Conservation (phyloP, 2,329 filamentous ascomycete species). For the Xylaria sp. region DNA sequence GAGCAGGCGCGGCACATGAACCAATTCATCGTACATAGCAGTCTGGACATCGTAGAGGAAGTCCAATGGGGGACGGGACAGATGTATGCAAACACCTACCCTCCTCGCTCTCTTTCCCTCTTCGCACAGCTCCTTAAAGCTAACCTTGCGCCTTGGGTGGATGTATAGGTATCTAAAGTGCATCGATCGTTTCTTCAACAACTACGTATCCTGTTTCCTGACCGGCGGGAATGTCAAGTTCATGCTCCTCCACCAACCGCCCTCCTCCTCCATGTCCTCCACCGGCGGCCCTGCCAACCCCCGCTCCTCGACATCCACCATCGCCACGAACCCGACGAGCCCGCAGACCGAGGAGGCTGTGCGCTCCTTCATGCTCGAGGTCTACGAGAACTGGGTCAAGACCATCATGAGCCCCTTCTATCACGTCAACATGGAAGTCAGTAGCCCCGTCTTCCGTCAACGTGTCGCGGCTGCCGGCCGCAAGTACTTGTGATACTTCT, state of each 20-base stretch:
- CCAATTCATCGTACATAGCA: conserved; percentile 95
- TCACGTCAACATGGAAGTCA: conserved; percentile 82
- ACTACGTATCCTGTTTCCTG: conserved; percentile 93
- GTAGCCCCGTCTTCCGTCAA: conserved; percentile 84
- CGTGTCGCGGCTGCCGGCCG: conserved; percentile 87
- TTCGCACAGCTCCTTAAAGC: background rate
- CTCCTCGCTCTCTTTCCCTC: background rate
- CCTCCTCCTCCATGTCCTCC: conserved; percentile 74
- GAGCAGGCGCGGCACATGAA: conserved; percentile 93
- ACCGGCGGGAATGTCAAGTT: conserved; percentile 94
- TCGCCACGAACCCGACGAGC: conserved; percentile 84
- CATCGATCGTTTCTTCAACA: conserved; percentile 96
- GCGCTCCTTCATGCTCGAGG: conserved; percentile 91
- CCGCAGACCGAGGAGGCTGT: conserved; percentile 96
- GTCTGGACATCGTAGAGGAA: conserved; percentile 94
- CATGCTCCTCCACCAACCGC: conserved; percentile 91
- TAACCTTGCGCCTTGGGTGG: background rate
- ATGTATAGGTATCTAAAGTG: conserved; percentile 81
- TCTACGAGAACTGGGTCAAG: conserved; percentile 97
- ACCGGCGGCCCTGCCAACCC: conserved; percentile 37
- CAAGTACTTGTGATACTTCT: conserved; percentile 77
- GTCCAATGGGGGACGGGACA: conserved; percentile 90
- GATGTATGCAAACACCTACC: conserved; percentile 65
- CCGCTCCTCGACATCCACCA: conserved; percentile 69
- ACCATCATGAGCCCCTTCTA: conserved; percentile 98